Evolutionary conservation across 305 asterid species (phyloP), one percentile per base, ranked within the genome.

Genomic region (Striga hermonthica): DNA sequence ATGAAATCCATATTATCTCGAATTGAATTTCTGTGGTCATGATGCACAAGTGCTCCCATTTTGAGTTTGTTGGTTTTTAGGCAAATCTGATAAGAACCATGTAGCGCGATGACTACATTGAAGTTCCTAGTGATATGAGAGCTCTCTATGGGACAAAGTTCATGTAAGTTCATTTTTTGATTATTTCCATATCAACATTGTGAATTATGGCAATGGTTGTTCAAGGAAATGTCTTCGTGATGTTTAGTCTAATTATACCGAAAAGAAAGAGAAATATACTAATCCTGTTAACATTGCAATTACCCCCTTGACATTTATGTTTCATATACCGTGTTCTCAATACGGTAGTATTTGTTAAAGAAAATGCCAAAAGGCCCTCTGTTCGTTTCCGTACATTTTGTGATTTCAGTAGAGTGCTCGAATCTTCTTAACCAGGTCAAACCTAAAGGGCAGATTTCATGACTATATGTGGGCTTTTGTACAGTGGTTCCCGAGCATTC

Each of bases 1-100:
- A 72, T 74, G 78, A 68, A 75, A 64, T 82, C 88, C 15, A 65
- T 74, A 40, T 59, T 78, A 34, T 77, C 73, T 7, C 54, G 61
- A 84, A 61, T 13, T 35, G 72, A n/a, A 57, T 39, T 36, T 60
- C 48, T 60, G 56, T 34, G 67, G 22, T 16, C 62, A 35, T 36
- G 53, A 39, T 64, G 22, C 53, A 45, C 55, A 43, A 55, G 7
- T 54, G 15, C 53, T 48, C 22, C 47, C 12, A 45, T 48, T 58
- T 67, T 53, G 64, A 53, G 49, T 62, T 48, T 5, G 5, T 64
- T 15, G n/a, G 61, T 76, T 28, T 40, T 36, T 38, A 67, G 38
- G 57, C 52, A 4, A 52, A 52, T 52, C 9, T 14, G 22, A 52
- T 4, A 52, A 11, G n/a, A 52, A 34, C 57, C 57, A 6, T 52